Base-by-base conservation (phyloP, 495 filamentous ascomycete species). In the Penicillium paradoxum region DNA sequence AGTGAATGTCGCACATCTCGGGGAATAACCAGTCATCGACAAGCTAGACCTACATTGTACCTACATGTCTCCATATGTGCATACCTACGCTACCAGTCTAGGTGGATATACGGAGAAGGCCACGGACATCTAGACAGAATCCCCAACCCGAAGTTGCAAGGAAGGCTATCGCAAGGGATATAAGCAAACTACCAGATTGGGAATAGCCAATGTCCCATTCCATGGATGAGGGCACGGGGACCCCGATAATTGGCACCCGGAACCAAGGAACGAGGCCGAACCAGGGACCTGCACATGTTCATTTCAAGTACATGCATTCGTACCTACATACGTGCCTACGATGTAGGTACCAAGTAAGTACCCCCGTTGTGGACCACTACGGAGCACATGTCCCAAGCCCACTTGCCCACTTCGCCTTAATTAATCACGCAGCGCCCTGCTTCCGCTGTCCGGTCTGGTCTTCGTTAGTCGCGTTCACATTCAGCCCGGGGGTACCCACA, bases 391-490 rank as follows among this genome's bases (percentile, higher is more conserved):
- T n/a, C n/a, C n/a, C n/a, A n/a, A n/a, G n/a, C n/a, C n/a, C n/a
- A n/a, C n/a, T 10, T 33, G 15, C 24, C 14, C 7, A 45, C 18
- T 39, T 14, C 30, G 33, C 36, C n/a, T 37, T 6, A 6, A 14
- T 47, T 33, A 39, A 50, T 66, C 51, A 74, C 27, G 59, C 60
- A 41, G 53, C 69, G 13, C 68, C 71, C 65, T 75, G 65, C 34
- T 68, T 69, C 32, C 73, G 64, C 60, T 77, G 74, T 39, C 73
- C 74, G 38, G 71, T 74, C 73, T 76, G 59, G 30, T 43, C 17
- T 48, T 34, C 24, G 41, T 69, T 45, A 68, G 59, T 34, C n/a
- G 25, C 32, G 4, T 45, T 14, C 19, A 27, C 6, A 24, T 38
- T 32, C 24, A 30, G 33, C 45, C 18, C 13, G 34, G 22, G n/a